These are phyloP conservation scores for Wolfiporia cocos DNA, from an alignment of 1,284 basidiomycete species.

Conservation along the genomic window DNA sequence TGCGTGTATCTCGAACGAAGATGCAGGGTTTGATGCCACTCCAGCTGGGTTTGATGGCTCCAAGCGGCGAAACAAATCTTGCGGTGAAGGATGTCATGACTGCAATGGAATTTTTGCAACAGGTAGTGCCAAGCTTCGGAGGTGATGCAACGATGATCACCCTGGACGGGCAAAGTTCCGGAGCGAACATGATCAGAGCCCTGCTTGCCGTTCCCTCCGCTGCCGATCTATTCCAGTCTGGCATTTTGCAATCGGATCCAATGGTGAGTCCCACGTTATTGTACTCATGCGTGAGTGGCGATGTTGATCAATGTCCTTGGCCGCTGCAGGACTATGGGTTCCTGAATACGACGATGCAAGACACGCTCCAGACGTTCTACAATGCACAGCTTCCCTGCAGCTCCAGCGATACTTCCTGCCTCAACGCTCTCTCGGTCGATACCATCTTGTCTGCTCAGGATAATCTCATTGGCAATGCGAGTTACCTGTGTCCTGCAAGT, in stretches of 20 bases:
- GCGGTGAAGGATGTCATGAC: conserved; percentile 68
- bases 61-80: conserved; percentile 62
- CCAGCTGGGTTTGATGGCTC: conserved; percentile 72
- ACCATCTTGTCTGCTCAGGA: conserved; percentile 47
- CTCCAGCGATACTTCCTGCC: conserved; percentile 42
- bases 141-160: conserved; percentile 65
- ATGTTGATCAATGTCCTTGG: too few species aligned
- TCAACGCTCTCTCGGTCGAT: conserved; percentile 41
- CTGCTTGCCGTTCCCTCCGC: conserved; percentile 65
- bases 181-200: conserved; percentile 76
- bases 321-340: conserved; percentile 64
- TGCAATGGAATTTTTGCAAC: conserved; percentile 60
- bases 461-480: conserved; percentile 34
- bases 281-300: too few species aligned
- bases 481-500: conserved; percentile 43
- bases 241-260: conserved; percentile 81
- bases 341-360: conserved; percentile 47
- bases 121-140: conserved; percentile 62
- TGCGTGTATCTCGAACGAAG: conserved; percentile 12
- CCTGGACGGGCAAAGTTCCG: conserved; percentile 84
- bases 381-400: conserved; percentile 44
- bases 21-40: not conserved
- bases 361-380: conserved; percentile 47
- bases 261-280: conserved; percentile 47
- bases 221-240: conserved; percentile 59